Evolutionary conservation across 257 asterid genomes (phyloP).

Genomic region (Nicotiana tabacum): DNA sequence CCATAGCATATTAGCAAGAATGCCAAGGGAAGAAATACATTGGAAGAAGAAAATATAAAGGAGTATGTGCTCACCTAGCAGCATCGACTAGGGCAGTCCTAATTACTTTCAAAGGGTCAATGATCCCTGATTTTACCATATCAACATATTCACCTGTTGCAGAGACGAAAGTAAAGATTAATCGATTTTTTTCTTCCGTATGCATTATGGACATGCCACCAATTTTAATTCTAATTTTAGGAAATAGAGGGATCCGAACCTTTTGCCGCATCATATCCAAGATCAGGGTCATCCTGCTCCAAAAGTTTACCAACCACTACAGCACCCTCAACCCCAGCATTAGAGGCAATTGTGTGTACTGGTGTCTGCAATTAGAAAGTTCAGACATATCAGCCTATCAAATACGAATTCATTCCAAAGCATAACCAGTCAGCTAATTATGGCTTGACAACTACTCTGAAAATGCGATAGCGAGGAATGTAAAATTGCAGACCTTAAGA

Average conservation of each 20-base stretch:
- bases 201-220: background rate
- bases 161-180: background rate
- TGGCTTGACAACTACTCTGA: background rate
- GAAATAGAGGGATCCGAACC: constrained; percentile 19
- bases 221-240: background rate
- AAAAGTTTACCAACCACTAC: constrained; percentile 44
- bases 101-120: constrained; percentile 63
- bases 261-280: constrained; percentile 64
- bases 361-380: constrained; percentile 32
- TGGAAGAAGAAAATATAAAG: background rate
- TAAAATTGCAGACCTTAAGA: constrained; percentile 30
- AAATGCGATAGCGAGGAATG: background rate
- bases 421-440: background rate
- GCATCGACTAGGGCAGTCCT: constrained; percentile 63
- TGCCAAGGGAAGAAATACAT: background rate
- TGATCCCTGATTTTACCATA: constrained; percentile 53
- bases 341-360: constrained; percentile 45
- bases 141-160: constrained; percentile 51
- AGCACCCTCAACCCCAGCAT: constrained; percentile 57
- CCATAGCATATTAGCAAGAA: background rate
- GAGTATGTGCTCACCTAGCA: constrained; percentile 37
- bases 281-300: constrained; percentile 45
- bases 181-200: background rate
- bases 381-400: background rate
- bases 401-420: background rate